phyloP scores from a whole-genome alignment of 495 filamentous ascomycete genomes.

The Aspergillus cristatus region DNA sequence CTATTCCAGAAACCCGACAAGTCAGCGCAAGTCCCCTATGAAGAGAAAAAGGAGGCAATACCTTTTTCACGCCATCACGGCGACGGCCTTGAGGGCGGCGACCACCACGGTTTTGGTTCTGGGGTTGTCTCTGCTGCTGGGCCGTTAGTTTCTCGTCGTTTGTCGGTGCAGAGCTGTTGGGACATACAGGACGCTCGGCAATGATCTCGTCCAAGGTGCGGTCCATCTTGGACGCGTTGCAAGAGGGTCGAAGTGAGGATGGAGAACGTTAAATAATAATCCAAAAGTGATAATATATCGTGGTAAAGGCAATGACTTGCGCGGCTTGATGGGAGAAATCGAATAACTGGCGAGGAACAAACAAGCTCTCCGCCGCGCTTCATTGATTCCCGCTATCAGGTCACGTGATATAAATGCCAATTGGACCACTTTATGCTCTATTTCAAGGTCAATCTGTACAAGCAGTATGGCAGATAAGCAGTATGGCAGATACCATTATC shows the following conservation, averaged over 20 bases:
- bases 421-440: neutral
- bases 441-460: neutral
- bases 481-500: no score
- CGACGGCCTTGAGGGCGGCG: constrained; percentile 54
- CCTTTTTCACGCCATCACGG: constrained; percentile 79
- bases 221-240: constrained; percentile 50
- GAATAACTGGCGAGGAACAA: neutral
- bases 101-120: constrained; percentile 34
- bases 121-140: constrained; percentile 20
- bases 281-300: no score
- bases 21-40: constrained; percentile 5
- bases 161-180: no score
- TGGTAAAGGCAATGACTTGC: no score
- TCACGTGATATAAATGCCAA: constrained; percentile 5
- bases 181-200: constrained; percentile 64
- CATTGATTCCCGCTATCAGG: constrained; percentile 1
- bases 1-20: constrained; percentile 28
- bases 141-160: constrained; percentile 8
- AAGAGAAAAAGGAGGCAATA: constrained; percentile 16
- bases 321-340: neutral
- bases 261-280: no score
- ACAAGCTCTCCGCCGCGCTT: neutral
- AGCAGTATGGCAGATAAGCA: neutral
- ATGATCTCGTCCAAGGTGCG: constrained; percentile 81
- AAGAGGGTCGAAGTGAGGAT: neutral